These are phyloP conservation scores for Lathyrus aphaca DNA, from an alignment of 306 rosid species.

Conservation along the genomic window DNA sequence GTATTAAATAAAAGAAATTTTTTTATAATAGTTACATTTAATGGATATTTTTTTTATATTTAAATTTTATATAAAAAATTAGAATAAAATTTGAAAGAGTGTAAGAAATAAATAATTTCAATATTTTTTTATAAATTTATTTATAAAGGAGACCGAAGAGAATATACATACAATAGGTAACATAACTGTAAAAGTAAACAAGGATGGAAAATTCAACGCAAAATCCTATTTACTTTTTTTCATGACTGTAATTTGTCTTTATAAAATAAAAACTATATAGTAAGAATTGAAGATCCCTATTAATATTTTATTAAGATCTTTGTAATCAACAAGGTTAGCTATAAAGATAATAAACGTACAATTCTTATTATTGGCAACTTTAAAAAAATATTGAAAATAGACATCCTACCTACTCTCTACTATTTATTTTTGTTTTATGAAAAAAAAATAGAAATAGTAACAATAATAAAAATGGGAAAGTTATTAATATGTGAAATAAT, in stretches of 20 bases:
- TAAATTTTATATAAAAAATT: too few relatives aligned
- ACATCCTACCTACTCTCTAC: conserved; percentile 34
- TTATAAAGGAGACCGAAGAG: too few relatives aligned
- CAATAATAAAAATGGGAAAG: neutral
- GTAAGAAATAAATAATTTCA: too few relatives aligned
- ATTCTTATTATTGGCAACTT: conserved; percentile 10
- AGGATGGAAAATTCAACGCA: conserved; percentile 39
- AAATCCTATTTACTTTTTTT: conserved; percentile 48
- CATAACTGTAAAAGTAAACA: conserved; percentile 41
- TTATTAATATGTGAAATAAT: neutral
- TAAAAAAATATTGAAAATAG: neutral
- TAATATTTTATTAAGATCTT: conserved; percentile 20
- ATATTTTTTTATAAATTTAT: too few relatives aligned
- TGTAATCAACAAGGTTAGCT: neutral
- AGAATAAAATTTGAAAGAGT: too few relatives aligned
- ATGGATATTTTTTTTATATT: too few relatives aligned
- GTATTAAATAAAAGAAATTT: too few relatives aligned
- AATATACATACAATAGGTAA: too few relatives aligned
- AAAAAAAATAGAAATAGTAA: neutral
- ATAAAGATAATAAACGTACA: neutral
- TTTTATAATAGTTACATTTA: too few relatives aligned
- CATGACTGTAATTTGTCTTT: conserved; percentile 42
- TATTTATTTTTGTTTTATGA: conserved; percentile 1
- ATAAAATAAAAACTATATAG: conserved; percentile 36
- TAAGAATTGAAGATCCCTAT: conserved; percentile 7